Evolutionary conservation across 805 yeast species (phyloP), one percentile per base, ranked within the genome.

Genomic region (Metschnikowia amazonensis): DNA sequence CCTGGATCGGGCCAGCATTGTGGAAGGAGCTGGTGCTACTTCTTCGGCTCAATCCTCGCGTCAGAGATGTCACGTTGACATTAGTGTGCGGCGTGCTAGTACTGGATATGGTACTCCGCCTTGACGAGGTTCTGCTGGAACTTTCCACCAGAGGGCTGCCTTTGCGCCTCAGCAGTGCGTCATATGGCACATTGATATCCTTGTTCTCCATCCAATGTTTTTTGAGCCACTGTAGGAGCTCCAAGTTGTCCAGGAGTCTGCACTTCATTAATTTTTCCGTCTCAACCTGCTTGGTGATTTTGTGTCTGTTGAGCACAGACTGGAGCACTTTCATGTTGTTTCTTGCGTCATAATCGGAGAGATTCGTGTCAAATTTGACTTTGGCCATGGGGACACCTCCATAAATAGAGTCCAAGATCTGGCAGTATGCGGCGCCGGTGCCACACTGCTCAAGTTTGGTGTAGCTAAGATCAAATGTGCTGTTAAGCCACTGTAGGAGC

Each of bases 361-460:
- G 70, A 9, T 85, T 82, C 32, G 46, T 39, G 48, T 81, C 78
- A 60, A 84, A 89, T 57, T 80, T 83, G 44, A 92, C 95, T 55
- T 83, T 80, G 40, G 69, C 59, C 84, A 92, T 78, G 1, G 97
- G 94, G 16, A 94, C 75, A 55, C 89, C 96, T 8, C 84, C 82
- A 57, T 74, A 86, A 16, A 94, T 81, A 6, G 89, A 80, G 64
- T 94, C 97, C 71, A 92, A 74, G 32, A 94, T 76, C 68, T 90
- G 97, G 64, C 97, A 89, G 62, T 88, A 92, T 1, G 89, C 92
- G 1, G 97, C 97, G 2, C 99, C 99, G 2, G 86, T 80, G 14
- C 99, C 99, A 60, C 97, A 84, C 64, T 90, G 90, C 61, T 94
- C 99, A 1, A 94, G 84, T 60, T 86, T 88, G 30, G 80, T 72